These are phyloP conservation scores for Podaxis mareebaensis DNA, from an alignment of 768 basidiomycete genomes.

Conservation along the genomic window DNA sequence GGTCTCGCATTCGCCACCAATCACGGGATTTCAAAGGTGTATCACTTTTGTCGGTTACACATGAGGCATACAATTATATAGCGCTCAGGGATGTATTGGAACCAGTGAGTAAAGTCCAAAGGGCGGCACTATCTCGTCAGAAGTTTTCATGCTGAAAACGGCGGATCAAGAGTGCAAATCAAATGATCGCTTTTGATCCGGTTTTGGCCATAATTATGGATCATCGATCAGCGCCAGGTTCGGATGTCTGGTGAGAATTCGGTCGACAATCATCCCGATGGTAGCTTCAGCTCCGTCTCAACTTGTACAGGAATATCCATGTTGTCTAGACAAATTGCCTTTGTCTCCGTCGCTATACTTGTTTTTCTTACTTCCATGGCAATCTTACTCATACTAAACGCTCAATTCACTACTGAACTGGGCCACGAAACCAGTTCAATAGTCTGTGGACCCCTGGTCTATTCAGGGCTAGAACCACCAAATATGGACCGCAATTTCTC, in stretches of 20 bases:
- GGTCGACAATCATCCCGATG: neutral
- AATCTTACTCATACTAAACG: no score
- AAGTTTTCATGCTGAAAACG: neutral
- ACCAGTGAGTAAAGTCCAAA: no score
- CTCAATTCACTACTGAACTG: no score
- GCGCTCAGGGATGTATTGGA: neutral
- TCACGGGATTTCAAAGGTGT: neutral
- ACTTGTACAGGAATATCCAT: neutral
- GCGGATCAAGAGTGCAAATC: neutral
- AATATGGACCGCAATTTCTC: neutral
- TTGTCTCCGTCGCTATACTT: neutral
- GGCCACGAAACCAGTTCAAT: no score
- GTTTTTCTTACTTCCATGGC: neutral
- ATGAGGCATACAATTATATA: neutral
- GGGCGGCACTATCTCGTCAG: neutral
- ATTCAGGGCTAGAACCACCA: neutral
- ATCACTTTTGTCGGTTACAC: neutral
- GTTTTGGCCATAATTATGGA: neutral
- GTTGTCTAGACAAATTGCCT: neutral
- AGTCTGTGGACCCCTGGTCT: no score
- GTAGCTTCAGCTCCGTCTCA: neutral
- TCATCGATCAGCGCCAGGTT: neutral
- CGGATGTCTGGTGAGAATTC: neutral
- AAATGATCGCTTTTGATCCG: slow-evolving; percentile 1
- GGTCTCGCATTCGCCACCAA: neutral